Percentiles rank a stretch among this genome's conserved stretches.
Conservation (phyloP, 768 basidiomycete genomes). For the Termitomyces sp. region DNA sequence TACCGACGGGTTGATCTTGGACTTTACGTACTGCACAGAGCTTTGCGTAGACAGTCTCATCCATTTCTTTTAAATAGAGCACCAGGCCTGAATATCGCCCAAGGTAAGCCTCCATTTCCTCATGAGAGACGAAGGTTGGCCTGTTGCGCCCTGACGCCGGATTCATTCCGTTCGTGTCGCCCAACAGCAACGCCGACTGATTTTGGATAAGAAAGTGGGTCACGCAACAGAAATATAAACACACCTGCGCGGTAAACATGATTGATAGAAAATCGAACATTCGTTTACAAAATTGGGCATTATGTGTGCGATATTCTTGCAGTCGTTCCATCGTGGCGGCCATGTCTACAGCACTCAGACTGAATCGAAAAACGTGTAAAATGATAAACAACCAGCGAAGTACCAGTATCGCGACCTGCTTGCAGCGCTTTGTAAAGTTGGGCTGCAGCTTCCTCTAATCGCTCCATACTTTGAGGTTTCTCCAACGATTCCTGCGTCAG, state of each 20-base stretch:
- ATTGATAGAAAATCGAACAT: slow-evolving; percentile 86
- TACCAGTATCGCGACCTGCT: slow-evolving; percentile 86
- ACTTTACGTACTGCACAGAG: slow-evolving; percentile 73
- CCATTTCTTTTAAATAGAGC: slow-evolving; percentile 95
- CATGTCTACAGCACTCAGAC: slow-evolving; percentile 57
- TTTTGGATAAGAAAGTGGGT: background rate
- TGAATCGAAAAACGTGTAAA: slow-evolving; percentile 10
- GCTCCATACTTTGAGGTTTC: slow-evolving; percentile 68
- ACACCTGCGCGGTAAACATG: slow-evolving; percentile 87
- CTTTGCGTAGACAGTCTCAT: slow-evolving; percentile 82
- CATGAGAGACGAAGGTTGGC: slow-evolving; percentile 58
- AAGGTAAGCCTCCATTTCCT: slow-evolving; percentile 75
- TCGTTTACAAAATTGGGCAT: slow-evolving; percentile 90
- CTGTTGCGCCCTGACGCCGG: slow-evolving; percentile 40
- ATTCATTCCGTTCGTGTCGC: slow-evolving; percentile 55
- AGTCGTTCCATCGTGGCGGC: slow-evolving; percentile 95
- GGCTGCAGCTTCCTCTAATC: slow-evolving; percentile 77
- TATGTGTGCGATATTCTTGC: slow-evolving; percentile 87
- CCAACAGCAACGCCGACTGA: slow-evolving; percentile 67
- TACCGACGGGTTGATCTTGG: background rate
- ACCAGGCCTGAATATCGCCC: slow-evolving; percentile 87
- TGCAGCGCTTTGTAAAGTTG: slow-evolving; percentile 95
- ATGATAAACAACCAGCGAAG: slow-evolving; percentile 6
- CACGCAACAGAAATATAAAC: slow-evolving; percentile 15
- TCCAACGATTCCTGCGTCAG: slow-evolving; percentile 91